Percentiles rank a stretch among this genome's conserved stretches.
Conservation (phyloP, 805 yeast species). For the Diddensiella transvaalensis region DNA sequence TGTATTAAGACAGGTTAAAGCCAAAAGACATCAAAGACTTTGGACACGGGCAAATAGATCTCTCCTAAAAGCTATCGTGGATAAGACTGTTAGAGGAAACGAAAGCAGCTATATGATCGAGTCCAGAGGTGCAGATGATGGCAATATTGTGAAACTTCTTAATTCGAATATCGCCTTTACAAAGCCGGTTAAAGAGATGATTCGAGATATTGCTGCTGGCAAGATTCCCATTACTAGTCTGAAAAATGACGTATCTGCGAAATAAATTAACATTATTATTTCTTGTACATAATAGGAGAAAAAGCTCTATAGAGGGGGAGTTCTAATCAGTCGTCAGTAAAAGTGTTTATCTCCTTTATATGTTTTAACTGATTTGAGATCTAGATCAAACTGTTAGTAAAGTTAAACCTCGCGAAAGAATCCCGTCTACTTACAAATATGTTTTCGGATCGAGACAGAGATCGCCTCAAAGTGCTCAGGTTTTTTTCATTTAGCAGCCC, state of each 20-base stretch:
- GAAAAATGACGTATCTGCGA: slow-evolving; percentile 3
- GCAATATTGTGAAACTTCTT: slow-evolving; percentile 10
- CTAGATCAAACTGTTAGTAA: not conserved
- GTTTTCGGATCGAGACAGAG: slow-evolving; percentile 23
- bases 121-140: not conserved
- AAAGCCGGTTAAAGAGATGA: slow-evolving; percentile 9
- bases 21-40: not conserved
- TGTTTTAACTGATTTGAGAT: slow-evolving; percentile 2
- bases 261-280: not conserved
- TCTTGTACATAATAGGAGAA: slow-evolving; percentile 2
- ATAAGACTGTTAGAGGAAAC: not conserved
- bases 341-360: not conserved
- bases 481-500: slow-evolving; percentile 19
- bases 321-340: not conserved
- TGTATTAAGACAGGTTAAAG: not conserved
- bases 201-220: slow-evolving; percentile 19
- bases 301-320: slow-evolving; percentile 5
- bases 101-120: not conserved
- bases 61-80: slow-evolving; percentile 6
- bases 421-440: slow-evolving; percentile 13
- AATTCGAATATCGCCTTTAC: slow-evolving; percentile 17
- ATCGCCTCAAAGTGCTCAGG: slow-evolving; percentile 16
- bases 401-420: not conserved
- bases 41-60: slow-evolving; percentile 5
- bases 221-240: slow-evolving; percentile 17